Base-by-base conservation (phyloP, 768 basidiomycete genomes). In the Antrodiella citrinella region DNA sequence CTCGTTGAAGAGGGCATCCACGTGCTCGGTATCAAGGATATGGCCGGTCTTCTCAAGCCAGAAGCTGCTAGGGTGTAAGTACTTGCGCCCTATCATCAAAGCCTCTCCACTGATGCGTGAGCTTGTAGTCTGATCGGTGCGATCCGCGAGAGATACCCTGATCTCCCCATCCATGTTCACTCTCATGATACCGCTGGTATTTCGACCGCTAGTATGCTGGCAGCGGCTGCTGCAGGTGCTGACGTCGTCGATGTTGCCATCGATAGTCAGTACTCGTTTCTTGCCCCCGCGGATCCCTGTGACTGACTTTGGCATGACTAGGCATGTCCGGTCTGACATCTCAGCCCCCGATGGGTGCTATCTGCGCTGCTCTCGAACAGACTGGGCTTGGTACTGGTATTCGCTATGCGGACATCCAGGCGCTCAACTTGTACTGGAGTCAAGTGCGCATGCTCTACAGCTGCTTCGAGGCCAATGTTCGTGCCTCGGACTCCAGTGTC, bases 121-220 rank as follows among this genome's bases (percentile, higher is more conserved):
- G n/a, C 51, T 54, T 18, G 1, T 51, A 93, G 91, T 43, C 84
- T 99, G 56, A 84, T 99, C 62, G 86, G 91, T 57, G 86, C 93
- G 11, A 95, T 99, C 68, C 81, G 96, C 64, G 82, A 90, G 72
- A 93, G 91, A 59, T 87, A 98, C 69, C 96, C 96, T 38, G 93
- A 96, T 65, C 79, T 99, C 50, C 94, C 96, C 24, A 98, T 99
- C 66, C 96, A 99, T 66, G 95, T 99, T 30, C 96, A 99, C 72
- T 97, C 96, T 11, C 96, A 99, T 68, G 96, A 99, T 69, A 99
- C 96, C 23, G 96, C 96, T 47, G 96, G 96, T 69, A 98, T 99
- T 60, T 90, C 96, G 23, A 76, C 91, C 44, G 91, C 95, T n/a
- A 92, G 87, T 62, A 98, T 98, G 96, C 69, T 99, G 53, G 96